phyloP scores from a whole-genome alignment of 352 stramenopile genomes.

The Phytophthora megakarya region DNA sequence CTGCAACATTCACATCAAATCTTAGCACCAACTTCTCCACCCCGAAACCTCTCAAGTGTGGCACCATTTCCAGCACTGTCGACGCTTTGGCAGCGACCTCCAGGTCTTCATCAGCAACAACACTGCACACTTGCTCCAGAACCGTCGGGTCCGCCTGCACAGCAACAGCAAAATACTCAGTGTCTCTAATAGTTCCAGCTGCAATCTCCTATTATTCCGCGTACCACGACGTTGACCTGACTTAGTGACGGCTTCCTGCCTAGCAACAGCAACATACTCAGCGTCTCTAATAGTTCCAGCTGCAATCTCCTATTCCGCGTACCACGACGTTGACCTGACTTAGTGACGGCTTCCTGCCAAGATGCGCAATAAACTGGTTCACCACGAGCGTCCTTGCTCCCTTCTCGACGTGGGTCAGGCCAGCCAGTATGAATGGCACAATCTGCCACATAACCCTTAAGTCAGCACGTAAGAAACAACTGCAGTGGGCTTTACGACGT shows the following conservation, averaged over 20 bases:
- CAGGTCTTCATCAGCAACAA: slow-evolving; percentile 71
- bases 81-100: slow-evolving; percentile 70
- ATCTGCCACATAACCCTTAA: slow-evolving; percentile 40
- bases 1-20: slow-evolving; percentile 19
- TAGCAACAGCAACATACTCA: slow-evolving; percentile 16
- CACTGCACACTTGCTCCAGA: slow-evolving; percentile 59
- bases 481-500: slow-evolving; percentile 1
- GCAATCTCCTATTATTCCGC: too few species aligned
- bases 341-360: slow-evolving; percentile 52
- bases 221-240: slow-evolving; percentile 58
- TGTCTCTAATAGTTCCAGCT: not conserved
- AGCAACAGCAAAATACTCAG: slow-evolving; percentile 18
- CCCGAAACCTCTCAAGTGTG: not conserved
- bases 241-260: slow-evolving; percentile 56
- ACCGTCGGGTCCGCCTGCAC: slow-evolving; percentile 50
- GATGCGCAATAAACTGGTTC: slow-evolving; percentile 74
- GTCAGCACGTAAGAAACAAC: slow-evolving; percentile 3
- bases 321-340: slow-evolving; percentile 64
- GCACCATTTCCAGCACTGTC: slow-evolving; percentile 65
- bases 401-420: slow-evolving; percentile 66
- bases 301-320: too few species aligned
- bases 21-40: slow-evolving; percentile 4
- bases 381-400: slow-evolving; percentile 62
- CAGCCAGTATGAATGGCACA: slow-evolving; percentile 73
- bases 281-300: not conserved